Evolutionary conservation across 2,329 filamentous ascomycete genomes (phyloP), one percentile per base, ranked within the genome.

Genomic region (Cyanodermella asteris): DNA sequence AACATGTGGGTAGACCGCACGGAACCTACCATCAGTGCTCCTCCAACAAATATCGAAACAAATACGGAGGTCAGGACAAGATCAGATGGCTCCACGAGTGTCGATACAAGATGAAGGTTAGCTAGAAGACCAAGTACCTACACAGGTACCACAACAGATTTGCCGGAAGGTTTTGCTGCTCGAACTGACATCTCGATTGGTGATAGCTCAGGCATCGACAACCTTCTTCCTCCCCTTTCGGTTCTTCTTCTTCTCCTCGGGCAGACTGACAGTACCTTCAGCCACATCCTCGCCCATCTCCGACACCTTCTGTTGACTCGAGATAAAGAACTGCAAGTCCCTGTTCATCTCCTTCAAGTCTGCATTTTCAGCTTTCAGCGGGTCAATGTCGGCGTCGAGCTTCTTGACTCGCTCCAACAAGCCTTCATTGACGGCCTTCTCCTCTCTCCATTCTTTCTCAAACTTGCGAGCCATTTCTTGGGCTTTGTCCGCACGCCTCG

Each of bases 321-420:
- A 76, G 31, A 93, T 84, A 41, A 84, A 91, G 60, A 91, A 82
- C 25, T 61, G 70, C 43, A 93, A 44, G 44, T 93, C 84, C 9
- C 75, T 64, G 42, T 91, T 91, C 59, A 81, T 74, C 45, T 91
- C 81, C 35, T 70, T 66, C 21, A 91, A 50, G 36, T 91, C 80
- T 33, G 42, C 47, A 4, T 40, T 44, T 19, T 40, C 66, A 9
- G 38, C 42, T 37, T 62, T 63, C 4, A 75, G 47, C 20, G 55
- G 56, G 14, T 56, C 55, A 2, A 71, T 47, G 42, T 72, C 60
- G 30, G 55, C 56, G 20, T 61, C 56, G 11, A 78, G 47, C 35
- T 76, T 70, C 34, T 71, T 64, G 34, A 94, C 39, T n/a, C 77
- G 61, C 44, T 72, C 60, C 62, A 93, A 64, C 32, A 97, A 53